These are phyloP conservation scores for Parsonsia alboflavescens DNA, from an alignment of 257 asterid genomes.

Conservation along the genomic window DNA sequence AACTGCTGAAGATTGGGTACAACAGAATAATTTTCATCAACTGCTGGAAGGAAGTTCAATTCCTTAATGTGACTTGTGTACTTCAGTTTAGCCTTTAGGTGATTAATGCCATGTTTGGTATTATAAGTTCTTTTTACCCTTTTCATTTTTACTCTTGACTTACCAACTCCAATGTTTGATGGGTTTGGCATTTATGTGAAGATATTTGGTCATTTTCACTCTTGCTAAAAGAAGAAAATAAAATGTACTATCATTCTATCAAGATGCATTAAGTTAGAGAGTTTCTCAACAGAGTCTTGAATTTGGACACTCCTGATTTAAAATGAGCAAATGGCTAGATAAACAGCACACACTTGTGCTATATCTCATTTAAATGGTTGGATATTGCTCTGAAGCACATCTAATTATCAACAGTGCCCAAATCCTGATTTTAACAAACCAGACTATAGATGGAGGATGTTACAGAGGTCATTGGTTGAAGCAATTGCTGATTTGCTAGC, in stretches of 20 bases:
- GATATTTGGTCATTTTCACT: not conserved
- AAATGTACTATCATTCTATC: not conserved
- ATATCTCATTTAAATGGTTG: not conserved
- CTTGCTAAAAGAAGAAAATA: not conserved
- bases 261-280: not conserved
- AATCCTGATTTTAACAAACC: slow-evolving; percentile 93
- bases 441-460: slow-evolving; percentile 81
- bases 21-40: not conserved
- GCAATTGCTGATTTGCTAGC: slow-evolving; percentile 64
- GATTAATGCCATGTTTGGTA: not conserved
- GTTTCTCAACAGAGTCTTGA: not conserved
- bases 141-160: not conserved
- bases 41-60: not conserved
- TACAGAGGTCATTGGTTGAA: slow-evolving; percentile 81
- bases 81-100: not conserved
- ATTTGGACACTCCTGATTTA: not conserved
- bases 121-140: not conserved
- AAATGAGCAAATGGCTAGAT: not conserved
- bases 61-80: not conserved
- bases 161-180: not conserved
- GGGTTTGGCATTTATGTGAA: not conserved
- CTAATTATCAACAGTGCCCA: slow-evolving; percentile 63
- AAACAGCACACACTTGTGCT: not conserved
- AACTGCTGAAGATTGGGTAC: not conserved
- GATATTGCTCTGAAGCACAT: slow-evolving; percentile 13